These are phyloP conservation scores for Cyclospora cayetanensis DNA, from an alignment of 169 alveolate species.

Conservation along the genomic window DNA sequence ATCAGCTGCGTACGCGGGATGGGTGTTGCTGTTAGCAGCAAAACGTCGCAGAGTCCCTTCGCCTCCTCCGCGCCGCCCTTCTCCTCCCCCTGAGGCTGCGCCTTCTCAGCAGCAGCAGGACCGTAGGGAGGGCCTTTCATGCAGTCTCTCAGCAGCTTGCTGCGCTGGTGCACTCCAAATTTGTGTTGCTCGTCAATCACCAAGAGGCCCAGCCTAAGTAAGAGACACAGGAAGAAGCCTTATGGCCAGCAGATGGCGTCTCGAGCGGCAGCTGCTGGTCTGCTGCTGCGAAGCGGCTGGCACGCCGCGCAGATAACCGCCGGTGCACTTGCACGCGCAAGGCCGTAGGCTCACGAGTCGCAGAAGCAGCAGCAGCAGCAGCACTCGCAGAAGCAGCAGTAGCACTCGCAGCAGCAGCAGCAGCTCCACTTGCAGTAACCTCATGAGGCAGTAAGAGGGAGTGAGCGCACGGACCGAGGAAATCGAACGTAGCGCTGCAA, in stretches of 20 bases:
- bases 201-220: conserved; percentile 28
- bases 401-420: background rate
- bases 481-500: conserved; percentile 24
- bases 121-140: background rate
- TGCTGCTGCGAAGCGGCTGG: too few relatives aligned
- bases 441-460: background rate
- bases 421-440: conserved; percentile 20
- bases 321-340: too few relatives aligned
- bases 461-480: background rate
- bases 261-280: too few relatives aligned
- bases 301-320: too few relatives aligned
- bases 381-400: background rate
- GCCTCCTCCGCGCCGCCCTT: background rate
- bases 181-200: conserved; percentile 65
- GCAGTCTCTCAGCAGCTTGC: background rate
- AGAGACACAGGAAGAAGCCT: background rate
- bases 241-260: too few relatives aligned
- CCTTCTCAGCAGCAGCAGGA: background rate
- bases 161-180: conserved; percentile 47
- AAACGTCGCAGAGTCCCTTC: background rate
- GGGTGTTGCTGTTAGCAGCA: conserved; percentile 62
- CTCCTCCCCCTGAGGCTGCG: background rate
- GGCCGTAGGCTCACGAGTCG: too few relatives aligned
- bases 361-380: background rate
- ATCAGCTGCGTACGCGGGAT: conserved; percentile 62